A percentile compares a stretch with the other conserved stretches of the same genome.
These are phyloP conservation scores for Cladorrhinum sp. DNA, from an alignment of 2,329 filamentous ascomycete species.

Conservation along the genomic window DNA sequence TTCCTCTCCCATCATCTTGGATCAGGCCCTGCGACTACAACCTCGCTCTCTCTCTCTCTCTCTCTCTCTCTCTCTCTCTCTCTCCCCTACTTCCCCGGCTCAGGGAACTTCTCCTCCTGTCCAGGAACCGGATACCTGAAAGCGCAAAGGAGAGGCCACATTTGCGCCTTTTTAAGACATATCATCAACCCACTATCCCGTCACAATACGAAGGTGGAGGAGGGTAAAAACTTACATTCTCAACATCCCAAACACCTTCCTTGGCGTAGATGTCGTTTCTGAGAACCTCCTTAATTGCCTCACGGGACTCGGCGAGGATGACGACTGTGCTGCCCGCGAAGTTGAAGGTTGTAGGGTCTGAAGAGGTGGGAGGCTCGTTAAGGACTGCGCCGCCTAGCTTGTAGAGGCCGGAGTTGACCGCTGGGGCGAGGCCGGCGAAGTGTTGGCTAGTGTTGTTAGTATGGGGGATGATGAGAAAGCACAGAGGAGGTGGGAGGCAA, in stretches of 20 bases:
- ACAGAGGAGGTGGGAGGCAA: neutral
- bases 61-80: neutral
- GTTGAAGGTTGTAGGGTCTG: slow-evolving; percentile 55
- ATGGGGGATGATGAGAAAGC: neutral
- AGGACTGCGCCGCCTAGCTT: slow-evolving; percentile 69
- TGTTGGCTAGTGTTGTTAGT: slow-evolving; percentile 40
- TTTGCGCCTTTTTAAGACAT: slow-evolving; percentile 28
- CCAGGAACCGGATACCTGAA: slow-evolving; percentile 27
- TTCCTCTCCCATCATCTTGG: too few relatives aligned
- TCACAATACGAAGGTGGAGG: slow-evolving; percentile 32
- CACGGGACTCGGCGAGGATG: slow-evolving; percentile 61
- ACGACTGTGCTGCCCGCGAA: slow-evolving; percentile 75
- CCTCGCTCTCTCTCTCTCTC: neutral
- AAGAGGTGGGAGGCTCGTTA: slow-evolving; percentile 61
- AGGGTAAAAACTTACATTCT: slow-evolving; percentile 52
- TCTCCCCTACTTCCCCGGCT: neutral
- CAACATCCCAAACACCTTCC: slow-evolving; percentile 76
- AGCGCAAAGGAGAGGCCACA: slow-evolving; percentile 35
- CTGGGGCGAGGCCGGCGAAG: slow-evolving; percentile 52
- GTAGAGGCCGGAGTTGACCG: slow-evolving; percentile 52
- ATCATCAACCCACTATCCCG: neutral
- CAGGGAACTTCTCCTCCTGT: slow-evolving; percentile 11
- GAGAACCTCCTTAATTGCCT: slow-evolving; percentile 65
- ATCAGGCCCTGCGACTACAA: too few relatives aligned
- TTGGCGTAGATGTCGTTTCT: slow-evolving; percentile 70